Evolutionary conservation across 768 basidiomycete species (phyloP).

Genomic region (Serpula lacrymans): DNA sequence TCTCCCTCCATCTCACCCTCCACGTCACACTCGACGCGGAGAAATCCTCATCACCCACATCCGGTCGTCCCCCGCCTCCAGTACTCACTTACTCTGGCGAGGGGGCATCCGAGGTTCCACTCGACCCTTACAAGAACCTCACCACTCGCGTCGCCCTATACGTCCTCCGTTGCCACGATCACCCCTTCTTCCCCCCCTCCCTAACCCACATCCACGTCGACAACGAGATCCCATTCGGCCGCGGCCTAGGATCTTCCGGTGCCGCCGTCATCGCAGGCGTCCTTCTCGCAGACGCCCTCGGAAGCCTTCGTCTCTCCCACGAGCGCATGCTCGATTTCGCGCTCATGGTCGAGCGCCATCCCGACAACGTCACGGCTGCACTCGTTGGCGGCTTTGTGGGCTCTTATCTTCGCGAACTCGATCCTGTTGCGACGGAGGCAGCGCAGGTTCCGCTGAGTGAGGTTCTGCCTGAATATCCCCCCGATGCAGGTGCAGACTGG

Average conservation of each 20-base stretch:
- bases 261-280: conserved; percentile 99
- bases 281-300: conserved; percentile 82
- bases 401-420: conserved; percentile 89
- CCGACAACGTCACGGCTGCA: conserved; percentile 98
- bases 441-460: conserved; percentile 93
- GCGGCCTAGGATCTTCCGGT: conserved; percentile 95
- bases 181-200: conserved; percentile 71
- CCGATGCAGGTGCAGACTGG: conserved; percentile 90
- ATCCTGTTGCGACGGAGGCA: conserved; percentile 72
- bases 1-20: conserved; percentile 81
- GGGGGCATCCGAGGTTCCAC: conserved; percentile 86
- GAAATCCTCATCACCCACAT: conserved; percentile 21
- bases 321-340: conserved; percentile 90
- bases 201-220: conserved; percentile 66
- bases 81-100: conserved; percentile 79
- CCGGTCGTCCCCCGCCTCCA: conserved; percentile 43
- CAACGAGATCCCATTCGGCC: conserved; percentile 97
- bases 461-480: conserved; percentile 93
- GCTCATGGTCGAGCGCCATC: conserved; percentile 98
- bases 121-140: conserved; percentile 95
- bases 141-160: conserved; percentile 97
- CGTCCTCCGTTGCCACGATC: conserved; percentile 85
- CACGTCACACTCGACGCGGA: conserved; percentile 47
- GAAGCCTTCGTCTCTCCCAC: conserved; percentile 61
- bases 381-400: conserved; percentile 97